Conservation (phyloP, 2,329 filamentous ascomycete species). For the Hypomyces rosellus region DNA sequence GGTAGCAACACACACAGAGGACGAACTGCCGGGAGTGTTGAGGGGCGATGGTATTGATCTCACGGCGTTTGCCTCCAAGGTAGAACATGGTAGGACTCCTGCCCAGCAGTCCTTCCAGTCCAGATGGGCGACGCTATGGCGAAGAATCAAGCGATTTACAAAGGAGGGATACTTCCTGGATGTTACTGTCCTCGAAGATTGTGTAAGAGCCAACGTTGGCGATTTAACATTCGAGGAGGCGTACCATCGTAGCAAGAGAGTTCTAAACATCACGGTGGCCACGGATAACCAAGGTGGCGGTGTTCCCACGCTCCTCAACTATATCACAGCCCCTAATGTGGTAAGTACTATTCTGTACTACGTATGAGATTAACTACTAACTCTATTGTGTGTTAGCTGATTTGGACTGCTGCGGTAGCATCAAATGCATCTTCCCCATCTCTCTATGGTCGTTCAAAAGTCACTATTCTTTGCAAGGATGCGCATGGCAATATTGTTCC, state of each 20-base stretch:
- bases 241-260: constrained; percentile 74
- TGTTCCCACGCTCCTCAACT: constrained; percentile 81
- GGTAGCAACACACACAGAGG: constrained; percentile 80
- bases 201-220: constrained; percentile 77
- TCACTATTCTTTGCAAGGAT: constrained; percentile 70
- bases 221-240: constrained; percentile 92
- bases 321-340: constrained; percentile 88
- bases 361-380: too few species aligned
- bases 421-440: constrained; percentile 63
- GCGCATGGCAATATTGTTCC: constrained; percentile 64
- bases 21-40: constrained; percentile 71
- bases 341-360: constrained; percentile 44
- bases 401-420: constrained; percentile 72
- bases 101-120: constrained; percentile 34
- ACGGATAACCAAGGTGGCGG: constrained; percentile 66
- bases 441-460: constrained; percentile 58
- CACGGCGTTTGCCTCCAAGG: constrained; percentile 59
- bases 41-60: constrained; percentile 77
- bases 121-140: constrained; percentile 53
- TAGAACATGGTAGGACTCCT: constrained; percentile 25
- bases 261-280: constrained; percentile 87
- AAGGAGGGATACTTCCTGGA: constrained; percentile 80
- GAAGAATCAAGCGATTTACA: constrained; percentile 63
- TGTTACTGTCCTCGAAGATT: constrained; percentile 72
- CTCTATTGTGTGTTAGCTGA: constrained; percentile 45